Percentiles rank a stretch among this genome's conserved stretches.
Conservation (phyloP, 257 asterid genomes). For the Dorcoceras hygrometricum region DNA sequence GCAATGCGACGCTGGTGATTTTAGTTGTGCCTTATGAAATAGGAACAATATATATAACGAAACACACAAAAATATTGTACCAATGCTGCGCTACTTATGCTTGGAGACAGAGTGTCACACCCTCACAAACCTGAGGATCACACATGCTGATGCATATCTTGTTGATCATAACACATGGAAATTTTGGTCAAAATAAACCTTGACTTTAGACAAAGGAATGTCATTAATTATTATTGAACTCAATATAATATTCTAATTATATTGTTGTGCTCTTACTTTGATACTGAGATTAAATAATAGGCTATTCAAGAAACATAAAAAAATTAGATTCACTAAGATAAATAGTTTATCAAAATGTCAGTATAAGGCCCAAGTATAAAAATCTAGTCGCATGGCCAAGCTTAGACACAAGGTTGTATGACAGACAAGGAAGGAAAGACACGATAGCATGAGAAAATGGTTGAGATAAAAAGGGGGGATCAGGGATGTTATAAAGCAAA, state of each 20-base stretch:
- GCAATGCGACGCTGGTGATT: neutral
- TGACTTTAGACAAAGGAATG: neutral
- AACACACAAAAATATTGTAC: neutral
- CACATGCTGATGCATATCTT: neutral
- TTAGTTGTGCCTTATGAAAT: neutral
- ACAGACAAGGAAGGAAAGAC: neutral
- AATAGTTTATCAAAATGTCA: neutral
- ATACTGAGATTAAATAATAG: neutral
- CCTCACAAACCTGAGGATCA: neutral
- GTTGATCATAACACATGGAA: neutral
- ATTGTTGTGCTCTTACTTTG: neutral
- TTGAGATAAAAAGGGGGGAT: too few species aligned
- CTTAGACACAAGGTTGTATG: neutral
- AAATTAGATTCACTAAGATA: neutral
- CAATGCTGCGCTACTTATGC: neutral
- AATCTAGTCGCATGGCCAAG: neutral
- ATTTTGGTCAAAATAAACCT: neutral
- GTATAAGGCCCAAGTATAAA: neutral
- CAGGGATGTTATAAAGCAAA: neutral
- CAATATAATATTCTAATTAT: neutral
- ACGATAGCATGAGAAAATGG: neutral
- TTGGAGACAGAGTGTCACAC: neutral
- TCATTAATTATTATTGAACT: neutral
- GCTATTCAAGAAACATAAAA: neutral
- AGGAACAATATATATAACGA: neutral